Evolutionary conservation across 257 asterid genomes (phyloP).

Genomic region (Nicotiana noctiflora): DNA sequence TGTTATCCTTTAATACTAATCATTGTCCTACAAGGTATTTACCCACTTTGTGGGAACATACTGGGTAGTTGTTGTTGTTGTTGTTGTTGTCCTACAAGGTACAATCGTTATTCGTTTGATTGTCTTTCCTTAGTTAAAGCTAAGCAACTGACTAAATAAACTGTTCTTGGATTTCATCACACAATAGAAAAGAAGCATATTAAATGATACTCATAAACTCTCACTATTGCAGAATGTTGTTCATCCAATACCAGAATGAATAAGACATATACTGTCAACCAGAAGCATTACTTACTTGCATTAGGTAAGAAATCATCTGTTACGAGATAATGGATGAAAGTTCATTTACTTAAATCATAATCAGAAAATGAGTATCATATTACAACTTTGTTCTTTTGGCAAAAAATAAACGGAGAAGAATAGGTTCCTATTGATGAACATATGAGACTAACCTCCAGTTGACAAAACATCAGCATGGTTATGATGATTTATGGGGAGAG

Average conservation of each 20-base stretch:
- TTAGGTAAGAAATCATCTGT: neutral
- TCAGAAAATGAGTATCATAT: neutral
- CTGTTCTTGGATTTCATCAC: neutral
- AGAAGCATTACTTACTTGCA: neutral
- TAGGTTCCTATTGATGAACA: neutral
- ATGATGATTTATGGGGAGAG: constrained; percentile 34
- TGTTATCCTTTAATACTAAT: too few species aligned
- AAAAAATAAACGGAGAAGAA: neutral
- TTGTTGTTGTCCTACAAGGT: neutral
- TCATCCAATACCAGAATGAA: neutral
- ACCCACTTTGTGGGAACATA: too few species aligned
- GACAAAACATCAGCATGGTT: constrained; percentile 37
- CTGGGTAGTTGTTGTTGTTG: too few species aligned
- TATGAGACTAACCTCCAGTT: constrained; percentile 39
- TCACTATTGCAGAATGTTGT: neutral
- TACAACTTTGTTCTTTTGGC: neutral
- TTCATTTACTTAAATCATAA: neutral
- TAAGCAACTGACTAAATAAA: neutral
- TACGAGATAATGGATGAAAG: neutral
- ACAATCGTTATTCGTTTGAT: neutral
- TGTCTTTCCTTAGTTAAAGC: neutral
- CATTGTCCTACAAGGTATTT: too few species aligned
- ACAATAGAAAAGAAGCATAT: neutral
- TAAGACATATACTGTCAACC: neutral
- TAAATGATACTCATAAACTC: neutral